Base-by-base conservation (phyloP, 2,329 filamentous ascomycete genomes). In the Fonsecaea nubica region DNA sequence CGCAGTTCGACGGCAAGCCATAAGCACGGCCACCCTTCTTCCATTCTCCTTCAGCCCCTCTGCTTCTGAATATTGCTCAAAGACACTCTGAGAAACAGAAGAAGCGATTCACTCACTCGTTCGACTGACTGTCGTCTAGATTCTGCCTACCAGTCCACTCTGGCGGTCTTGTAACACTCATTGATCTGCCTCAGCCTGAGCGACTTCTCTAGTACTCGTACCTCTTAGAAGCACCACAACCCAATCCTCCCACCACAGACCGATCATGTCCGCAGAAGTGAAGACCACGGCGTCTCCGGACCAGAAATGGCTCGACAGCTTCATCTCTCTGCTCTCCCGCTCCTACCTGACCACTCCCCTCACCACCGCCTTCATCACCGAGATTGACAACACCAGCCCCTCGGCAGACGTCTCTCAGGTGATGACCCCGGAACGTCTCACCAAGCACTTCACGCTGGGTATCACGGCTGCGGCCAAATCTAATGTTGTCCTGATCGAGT, bases 361-460 rank as follows among this genome's bases (percentile, higher is more conserved):
- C 30, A 73, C 71, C 30, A 73, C 71, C 7, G 71, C 70, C 64
- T 73, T 72, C 66, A 70, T 73, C 50, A 69, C 71, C 30, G 71
- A 73, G 54, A 73, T 73, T 45, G 71, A 73, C 61, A 30, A 45
- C 8, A 68, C 61, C 15, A 54, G 59, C 9, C 45, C 67, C n/a
- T 50, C 63, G 4, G 38, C 64, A 9, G 59, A 59, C 25, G 58
- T 55, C 7, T 65, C 64, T 30, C 63, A 69, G 9, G 63, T 71
- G 30, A 68, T 73, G 8, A 71, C 65, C 15, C 59, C 71, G 3
- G 65, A 66, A 3, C 70, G 71, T 2, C 61, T 73, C 33, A 67
- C 56, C 30, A 64, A 72, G 52, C 71, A 73, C 58, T 73, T 73
- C 64, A 69, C 69, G 4, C 64, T 73, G 25, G 71, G 71, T 25